Evolutionary conservation across 1,139 yeast species (phyloP), one percentile per base, ranked within the genome.

Genomic region (Debaryomycetaceae sp.): DNA sequence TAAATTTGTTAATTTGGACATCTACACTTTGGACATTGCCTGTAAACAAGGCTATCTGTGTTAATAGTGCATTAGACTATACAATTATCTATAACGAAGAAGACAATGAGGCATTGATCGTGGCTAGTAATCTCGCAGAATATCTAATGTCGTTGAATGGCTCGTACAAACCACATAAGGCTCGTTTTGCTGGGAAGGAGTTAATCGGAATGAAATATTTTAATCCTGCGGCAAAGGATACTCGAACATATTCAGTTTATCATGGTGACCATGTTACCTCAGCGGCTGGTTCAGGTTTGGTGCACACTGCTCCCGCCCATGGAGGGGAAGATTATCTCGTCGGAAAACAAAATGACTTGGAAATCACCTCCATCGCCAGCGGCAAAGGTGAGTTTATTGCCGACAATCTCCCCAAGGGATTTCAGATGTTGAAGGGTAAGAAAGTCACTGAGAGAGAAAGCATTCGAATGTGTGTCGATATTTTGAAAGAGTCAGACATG

Each of bases 21-120:
- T 90, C 97, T 1, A 93, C 99, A 1, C 98, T 99, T 0, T 93
- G 99, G 99, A 95, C 99, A 0, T 71, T 95, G 34, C 87, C 89
- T 2, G 85, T 96, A 0, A 93, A 95, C 59, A 75, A 77, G 50
- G 98, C 98, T 0, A 81, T 93, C 42, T 86, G 95, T 41, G 75
- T 87, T 37, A 81, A 88, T 57, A 65, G 78, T 27, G 68, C 74
- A 1, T 67, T 87, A 49, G 61, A 63, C 0, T 93, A 93, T 60
- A 78, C 83, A 0, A 50, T 81, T n/a, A 46, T 78, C 6, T 66
- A 71, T 20, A 61, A 71, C 14, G 54, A 60, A 0, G 50, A 51
- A 4, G 45, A 60, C 8, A 56, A 64, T 40, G 83, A 76, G 11
- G 56, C 65, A 35, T 49, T 84, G 6, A 56, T 86, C 4, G 83